Base-by-base conservation (phyloP, 139 green algal species). In the Prasinococcaceae sp. region DNA sequence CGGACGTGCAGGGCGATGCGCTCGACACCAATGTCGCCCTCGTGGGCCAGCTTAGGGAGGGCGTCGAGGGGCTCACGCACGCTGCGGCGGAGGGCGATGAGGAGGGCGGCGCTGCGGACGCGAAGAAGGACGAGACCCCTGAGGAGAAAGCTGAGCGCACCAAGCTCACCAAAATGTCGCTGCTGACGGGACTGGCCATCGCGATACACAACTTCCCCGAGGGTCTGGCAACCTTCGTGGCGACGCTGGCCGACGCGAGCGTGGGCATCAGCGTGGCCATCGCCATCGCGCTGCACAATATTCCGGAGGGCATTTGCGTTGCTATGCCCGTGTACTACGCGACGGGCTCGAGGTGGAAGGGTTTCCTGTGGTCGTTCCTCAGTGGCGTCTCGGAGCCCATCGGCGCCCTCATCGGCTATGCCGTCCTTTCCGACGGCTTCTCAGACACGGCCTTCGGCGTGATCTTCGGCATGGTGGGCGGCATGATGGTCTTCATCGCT, bases 271-370 rank as follows among this genome's bases (percentile, higher is more conserved):
- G 60, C 6, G 50, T 92, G 3, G 80, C 81, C 8, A 50, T 87
- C 1, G 81, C 81, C 20, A 87, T 86, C 23, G 80, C 74, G 2
- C 54, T 90, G 28, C 80, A 88, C 68, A 90, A 90, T 60, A 70
- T 86, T 32, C 79, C 79, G 6, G 75, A 80, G 50, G 84, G 83
- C 39, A 64, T 88, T 1, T 79, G 75, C n/a, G 80, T 95, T 8
- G 82, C 86, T 6, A 71, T 95, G 63, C 86, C 86, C 3, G 77
- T 94, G 23, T 95, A 90, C 67, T 93, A 86, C 51, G 80, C 84
- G 6, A 95, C 85, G 0, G 63, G 71, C 27, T 65, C 23, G 37
- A 61, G 58, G 29, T 77, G 51, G 62, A 79, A 79, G 32, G 80
- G 60, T 14, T 81, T 90, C 51, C 46, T 68, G 19, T 86, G 74